These are phyloP conservation scores for Aspergillus sp. DNA, from an alignment of 2,329 filamentous ascomycete genomes.

Conservation along the genomic window DNA sequence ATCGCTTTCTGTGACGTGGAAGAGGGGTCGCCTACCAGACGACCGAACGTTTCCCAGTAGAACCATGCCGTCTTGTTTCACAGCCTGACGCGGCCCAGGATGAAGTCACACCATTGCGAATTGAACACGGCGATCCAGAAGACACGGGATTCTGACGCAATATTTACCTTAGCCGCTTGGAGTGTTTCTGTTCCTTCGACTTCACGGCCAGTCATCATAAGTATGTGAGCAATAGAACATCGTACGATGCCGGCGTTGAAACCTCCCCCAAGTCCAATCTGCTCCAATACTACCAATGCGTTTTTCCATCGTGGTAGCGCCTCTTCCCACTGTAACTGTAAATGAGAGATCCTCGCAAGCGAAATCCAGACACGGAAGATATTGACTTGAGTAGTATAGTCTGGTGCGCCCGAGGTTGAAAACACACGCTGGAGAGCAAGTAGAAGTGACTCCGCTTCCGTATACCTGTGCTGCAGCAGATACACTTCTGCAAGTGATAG, in stretches of 20 bases:
- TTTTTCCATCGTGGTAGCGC: slow-evolving; percentile 6
- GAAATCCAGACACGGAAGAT: slow-evolving; percentile 5
- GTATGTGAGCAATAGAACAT: slow-evolving; percentile 16
- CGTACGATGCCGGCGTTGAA: slow-evolving; percentile 17
- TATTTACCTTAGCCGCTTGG: slow-evolving; percentile 2
- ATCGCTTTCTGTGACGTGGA: slow-evolving; percentile 30
- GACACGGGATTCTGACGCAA: not conserved
- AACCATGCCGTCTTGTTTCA: not conserved
- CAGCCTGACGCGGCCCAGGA: not conserved
- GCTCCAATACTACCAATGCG: not conserved
- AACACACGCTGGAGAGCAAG: not conserved
- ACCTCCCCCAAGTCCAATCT: not conserved
- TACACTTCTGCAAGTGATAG: slow-evolving; percentile 3
- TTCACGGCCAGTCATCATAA: slow-evolving; percentile 6
- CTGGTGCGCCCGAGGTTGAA: not conserved
- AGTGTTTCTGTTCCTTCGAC: slow-evolving; percentile 1
- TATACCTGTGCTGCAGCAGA: not conserved
- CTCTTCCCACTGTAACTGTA: not conserved
- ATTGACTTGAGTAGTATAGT: not conserved
- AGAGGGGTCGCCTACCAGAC: slow-evolving; percentile 28
- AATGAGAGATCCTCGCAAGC: slow-evolving; percentile 6
- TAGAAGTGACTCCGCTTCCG: slow-evolving; percentile 3
- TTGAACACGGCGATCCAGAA: not conserved
- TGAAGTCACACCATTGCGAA: not conserved
- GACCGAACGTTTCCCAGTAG: not conserved